phyloP scores from a whole-genome alignment of 257 asterid genomes.

The Capsicum chinense region DNA sequence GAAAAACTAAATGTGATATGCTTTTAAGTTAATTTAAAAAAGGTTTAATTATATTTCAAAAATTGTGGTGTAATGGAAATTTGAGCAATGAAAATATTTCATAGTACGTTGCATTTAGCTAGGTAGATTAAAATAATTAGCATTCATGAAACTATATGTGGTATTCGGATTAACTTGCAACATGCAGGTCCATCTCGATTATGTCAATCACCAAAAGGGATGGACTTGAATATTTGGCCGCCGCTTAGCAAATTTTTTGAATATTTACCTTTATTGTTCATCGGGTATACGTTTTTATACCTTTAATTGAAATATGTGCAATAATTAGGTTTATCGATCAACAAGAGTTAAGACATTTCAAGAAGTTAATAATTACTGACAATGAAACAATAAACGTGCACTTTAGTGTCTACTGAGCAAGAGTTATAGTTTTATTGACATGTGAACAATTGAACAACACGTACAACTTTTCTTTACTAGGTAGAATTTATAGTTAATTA shows the following conservation, averaged over 20 bases:
- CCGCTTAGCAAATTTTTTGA: not conserved
- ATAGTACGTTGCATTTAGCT: not conserved
- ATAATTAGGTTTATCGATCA: too few relatives aligned
- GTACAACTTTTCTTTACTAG: not conserved
- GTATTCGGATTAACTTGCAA: not conserved
- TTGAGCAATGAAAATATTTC: not conserved
- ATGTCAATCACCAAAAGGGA: not conserved
- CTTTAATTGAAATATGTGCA: not conserved
- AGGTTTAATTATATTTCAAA: not conserved
- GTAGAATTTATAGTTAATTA: too few relatives aligned
- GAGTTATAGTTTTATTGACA: too few relatives aligned
- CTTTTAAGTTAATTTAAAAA: not conserved
- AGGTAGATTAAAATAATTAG: not conserved
- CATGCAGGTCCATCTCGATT: not conserved
- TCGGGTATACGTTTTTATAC: too few relatives aligned
- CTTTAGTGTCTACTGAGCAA: not conserved
- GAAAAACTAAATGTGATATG: not conserved
- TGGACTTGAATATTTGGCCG: not conserved
- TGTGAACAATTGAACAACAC: not conserved
- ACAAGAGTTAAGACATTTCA: not conserved
- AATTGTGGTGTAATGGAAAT: not conserved
- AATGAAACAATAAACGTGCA: too few relatives aligned
- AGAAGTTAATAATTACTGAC: not conserved
- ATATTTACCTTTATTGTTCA: not conserved
- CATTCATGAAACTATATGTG: not conserved